phyloP scores from a whole-genome alignment of 352 stramenopile genomes.

The Blastocystis hominis region DNA sequence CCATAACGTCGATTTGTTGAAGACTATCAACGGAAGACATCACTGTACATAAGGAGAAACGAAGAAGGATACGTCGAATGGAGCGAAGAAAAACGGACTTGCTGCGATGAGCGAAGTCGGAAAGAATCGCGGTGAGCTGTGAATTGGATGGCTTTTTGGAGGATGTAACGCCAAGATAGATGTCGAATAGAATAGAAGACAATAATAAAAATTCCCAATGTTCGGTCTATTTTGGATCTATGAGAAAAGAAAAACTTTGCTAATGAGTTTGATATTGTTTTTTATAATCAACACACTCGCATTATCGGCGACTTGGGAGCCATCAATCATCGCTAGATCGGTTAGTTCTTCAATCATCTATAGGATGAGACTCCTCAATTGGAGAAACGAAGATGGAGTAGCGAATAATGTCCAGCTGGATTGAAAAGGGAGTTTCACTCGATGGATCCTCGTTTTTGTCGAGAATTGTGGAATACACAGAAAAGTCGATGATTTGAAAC shows the following conservation, averaged over 20 bases:
- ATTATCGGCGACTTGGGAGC: neutral
- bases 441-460: neutral
- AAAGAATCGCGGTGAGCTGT: neutral
- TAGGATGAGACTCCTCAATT: neutral
- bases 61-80: neutral
- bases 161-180: neutral
- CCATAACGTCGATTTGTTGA: neutral
- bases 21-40: neutral
- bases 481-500: constrained; percentile 8
- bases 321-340: neutral
- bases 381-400: constrained; percentile 31
- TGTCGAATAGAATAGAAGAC: neutral
- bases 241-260: neutral
- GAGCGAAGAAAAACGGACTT: neutral
- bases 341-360: constrained; percentile 46
- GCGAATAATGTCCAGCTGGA: neutral
- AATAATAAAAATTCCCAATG: neutral
- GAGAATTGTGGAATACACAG: constrained; percentile 25
- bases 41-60: neutral
- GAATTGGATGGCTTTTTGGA: neutral
- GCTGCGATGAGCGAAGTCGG: neutral
- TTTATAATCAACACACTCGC: constrained; percentile 14
- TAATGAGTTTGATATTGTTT: neutral
- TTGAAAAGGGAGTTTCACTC: neutral
- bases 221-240: neutral